Base-by-base conservation (phyloP, 768 basidiomycete species). In the Nevesoporus exiguus region DNA sequence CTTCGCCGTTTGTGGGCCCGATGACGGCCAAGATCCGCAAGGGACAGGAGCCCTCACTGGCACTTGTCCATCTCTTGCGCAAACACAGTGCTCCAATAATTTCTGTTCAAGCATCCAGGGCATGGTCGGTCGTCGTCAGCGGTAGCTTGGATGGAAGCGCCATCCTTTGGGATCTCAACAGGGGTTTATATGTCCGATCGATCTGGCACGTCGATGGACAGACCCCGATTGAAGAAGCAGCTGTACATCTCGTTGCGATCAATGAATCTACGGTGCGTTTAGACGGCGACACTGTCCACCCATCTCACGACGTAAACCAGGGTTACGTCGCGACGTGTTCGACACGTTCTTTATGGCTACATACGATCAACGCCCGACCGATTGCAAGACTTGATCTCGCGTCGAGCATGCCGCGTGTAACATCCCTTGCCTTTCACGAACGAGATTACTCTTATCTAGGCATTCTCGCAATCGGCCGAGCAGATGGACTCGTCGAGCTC, bases 321-420 rank as follows among this genome's bases (percentile, higher is more conserved):
- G 94, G 94, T 11, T 86, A 90, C 67, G 85, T 96, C 49, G 92
- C 91, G 0, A 85, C 92, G 0, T 93, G 90, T 59, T 94, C 93
- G 3, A 69, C 76, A 24, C 70, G 77, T 2, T 82, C 82, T 50
- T 69, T 97, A 15, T 87, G 83, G 66, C 71, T 95, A 15, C 91
- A 93, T 69, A 96, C 92, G 0, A 79, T 96, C 72, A 96, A 96
- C 63, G 93, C 82, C 0, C 80, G 88, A 17, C 84, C 80, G 0
- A 90, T 97, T 58, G 84, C 85, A 0, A 78, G 76, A 13, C 67
- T 93, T 31, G 86, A 91, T 57, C 74, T 92, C 2, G 70, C 66
- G 4, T 71, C 76, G 22, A 67, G 78, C 21, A 70, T 73, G 5
- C 76, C 76, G 36, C 74, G 74, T 4, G 85, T 95, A 50, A 88